Conservation (phyloP, 2,329 filamentous ascomycete species). For the Ilyonectria destructans region DNA sequence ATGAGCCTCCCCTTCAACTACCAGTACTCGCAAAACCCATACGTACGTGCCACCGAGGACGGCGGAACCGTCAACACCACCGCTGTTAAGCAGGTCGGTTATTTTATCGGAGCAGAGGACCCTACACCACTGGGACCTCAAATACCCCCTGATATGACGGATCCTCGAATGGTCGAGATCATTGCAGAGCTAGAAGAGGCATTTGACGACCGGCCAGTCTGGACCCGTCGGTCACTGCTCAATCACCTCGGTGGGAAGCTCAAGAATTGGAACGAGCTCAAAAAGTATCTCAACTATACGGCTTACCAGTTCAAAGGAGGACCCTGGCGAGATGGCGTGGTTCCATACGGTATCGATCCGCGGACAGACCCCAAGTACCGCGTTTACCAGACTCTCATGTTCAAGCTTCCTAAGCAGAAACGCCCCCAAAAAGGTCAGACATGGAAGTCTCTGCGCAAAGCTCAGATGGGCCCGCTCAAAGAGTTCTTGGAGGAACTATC, state of each 20-base stretch:
- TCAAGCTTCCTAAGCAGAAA: conserved; percentile 77
- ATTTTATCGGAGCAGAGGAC: conserved; percentile 74
- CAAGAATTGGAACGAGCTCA: conserved; percentile 73
- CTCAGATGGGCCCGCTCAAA: conserved; percentile 58
- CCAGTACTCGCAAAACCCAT: conserved; percentile 89
- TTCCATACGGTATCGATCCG: conserved; percentile 90
- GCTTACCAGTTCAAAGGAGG: conserved; percentile 95
- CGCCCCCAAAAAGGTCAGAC: conserved; percentile 63
- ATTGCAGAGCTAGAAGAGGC: conserved; percentile 76
- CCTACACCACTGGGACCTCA: conserved; percentile 76
- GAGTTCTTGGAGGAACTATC: conserved; percentile 58
- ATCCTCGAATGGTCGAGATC: conserved; percentile 75
- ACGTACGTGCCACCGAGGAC: conserved; percentile 75
- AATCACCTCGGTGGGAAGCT: conserved; percentile 76
- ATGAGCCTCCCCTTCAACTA: conserved; percentile 83
- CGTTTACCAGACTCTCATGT: conserved; percentile 90
- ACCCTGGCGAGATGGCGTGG: conserved; percentile 90
- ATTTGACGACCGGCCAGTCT: conserved; percentile 84
- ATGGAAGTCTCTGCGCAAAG: conserved; percentile 66
- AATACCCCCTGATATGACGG: conserved; percentile 71
- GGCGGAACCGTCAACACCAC: conserved; percentile 73
- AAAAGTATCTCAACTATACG: conserved; percentile 85
- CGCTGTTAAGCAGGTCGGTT: conserved; percentile 71
- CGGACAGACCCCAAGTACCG: conserved; percentile 83
- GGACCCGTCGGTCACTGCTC: conserved; percentile 86